Evolutionary conservation across 1,284 basidiomycete species (phyloP).

Genomic region (Paramarasmius palmivorus): DNA sequence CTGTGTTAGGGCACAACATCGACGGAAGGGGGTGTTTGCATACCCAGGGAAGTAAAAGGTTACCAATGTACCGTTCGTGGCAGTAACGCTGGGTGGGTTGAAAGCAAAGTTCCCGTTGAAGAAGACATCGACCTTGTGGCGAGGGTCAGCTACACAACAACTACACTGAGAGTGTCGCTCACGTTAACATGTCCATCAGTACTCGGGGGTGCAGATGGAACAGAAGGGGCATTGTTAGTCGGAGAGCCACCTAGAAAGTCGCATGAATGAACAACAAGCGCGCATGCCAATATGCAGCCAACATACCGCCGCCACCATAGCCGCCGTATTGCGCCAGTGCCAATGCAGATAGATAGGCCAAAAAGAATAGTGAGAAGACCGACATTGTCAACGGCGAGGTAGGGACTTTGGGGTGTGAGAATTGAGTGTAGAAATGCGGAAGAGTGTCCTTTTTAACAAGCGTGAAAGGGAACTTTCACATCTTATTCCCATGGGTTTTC

Average conservation of each 20-base stretch:
- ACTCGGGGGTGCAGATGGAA: slow-evolving; percentile 45
- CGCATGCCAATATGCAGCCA: no score
- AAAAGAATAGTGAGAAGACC: slow-evolving; percentile 23
- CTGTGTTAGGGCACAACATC: no score
- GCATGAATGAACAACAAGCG: no score
- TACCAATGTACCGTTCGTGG: slow-evolving; percentile 45
- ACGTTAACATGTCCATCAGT: slow-evolving; percentile 46
- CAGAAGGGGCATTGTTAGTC: slow-evolving; percentile 29
- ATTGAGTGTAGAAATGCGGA: no score
- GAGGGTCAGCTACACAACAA: no score
- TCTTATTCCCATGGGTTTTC: no score
- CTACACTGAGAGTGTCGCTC: slow-evolving; percentile 16
- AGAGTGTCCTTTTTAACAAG: no score
- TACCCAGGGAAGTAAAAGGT: slow-evolving; percentile 57
- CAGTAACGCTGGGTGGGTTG: slow-evolving; percentile 47
- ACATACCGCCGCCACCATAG: slow-evolving; percentile 18
- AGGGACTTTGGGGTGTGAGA: background rate
- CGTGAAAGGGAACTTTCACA: no score
- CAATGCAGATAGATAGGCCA: slow-evolving; percentile 31
- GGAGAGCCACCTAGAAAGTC: slow-evolving; percentile 17
- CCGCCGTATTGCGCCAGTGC: slow-evolving; percentile 41
- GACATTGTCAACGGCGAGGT: slow-evolving; percentile 15
- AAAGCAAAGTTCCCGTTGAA: slow-evolving; percentile 40
- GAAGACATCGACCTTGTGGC: slow-evolving; percentile 50
- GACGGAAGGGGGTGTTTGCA: background rate